A percentile compares a stretch with the other conserved stretches of the same genome.
Conservation (phyloP, 192 early-diverging fungal species). For the Coemansia sp. region DNA sequence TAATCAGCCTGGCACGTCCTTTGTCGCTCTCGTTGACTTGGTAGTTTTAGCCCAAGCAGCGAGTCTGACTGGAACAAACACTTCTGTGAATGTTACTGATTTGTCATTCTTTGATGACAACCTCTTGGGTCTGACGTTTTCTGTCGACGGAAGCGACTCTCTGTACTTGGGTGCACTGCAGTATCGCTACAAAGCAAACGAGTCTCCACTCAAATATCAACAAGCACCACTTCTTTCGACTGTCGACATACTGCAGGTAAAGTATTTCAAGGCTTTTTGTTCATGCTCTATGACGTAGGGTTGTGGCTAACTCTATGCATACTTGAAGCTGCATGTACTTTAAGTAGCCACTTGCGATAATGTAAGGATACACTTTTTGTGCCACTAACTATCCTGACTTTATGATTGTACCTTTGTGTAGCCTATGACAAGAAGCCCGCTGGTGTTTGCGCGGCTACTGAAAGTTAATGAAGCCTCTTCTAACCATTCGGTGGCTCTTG, state of each 20-base stretch:
- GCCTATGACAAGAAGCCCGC: not conserved
- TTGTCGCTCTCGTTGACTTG: constrained; percentile 10
- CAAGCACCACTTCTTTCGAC: not conserved
- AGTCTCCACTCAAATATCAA: not conserved
- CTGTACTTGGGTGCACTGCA: constrained; percentile 31
- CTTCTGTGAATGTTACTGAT: constrained; percentile 16
- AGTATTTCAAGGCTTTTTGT: not conserved
- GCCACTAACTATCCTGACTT: not conserved
- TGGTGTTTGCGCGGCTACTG: constrained; percentile 27
- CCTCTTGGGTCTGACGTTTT: constrained; percentile 28
- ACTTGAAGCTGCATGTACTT: constrained; percentile 2
- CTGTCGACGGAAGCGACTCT: constrained; percentile 28
- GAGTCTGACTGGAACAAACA: not conserved
- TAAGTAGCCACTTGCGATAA: not conserved
- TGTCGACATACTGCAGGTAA: not conserved
- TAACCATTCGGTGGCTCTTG: constrained; percentile 14
- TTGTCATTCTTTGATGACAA: constrained; percentile 43
- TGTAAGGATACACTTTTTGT: not conserved
- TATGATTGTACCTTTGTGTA: not conserved
- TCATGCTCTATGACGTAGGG: constrained; percentile 6
- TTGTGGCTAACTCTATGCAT: not conserved
- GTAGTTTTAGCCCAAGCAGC: not conserved
- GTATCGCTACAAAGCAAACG: constrained; percentile 11
- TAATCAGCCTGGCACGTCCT: not conserved
- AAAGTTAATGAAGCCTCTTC: constrained; percentile 21